Conservation (phyloP, 371 early-diverging fungal species). For the Saksenaea vasiformis region DNA sequence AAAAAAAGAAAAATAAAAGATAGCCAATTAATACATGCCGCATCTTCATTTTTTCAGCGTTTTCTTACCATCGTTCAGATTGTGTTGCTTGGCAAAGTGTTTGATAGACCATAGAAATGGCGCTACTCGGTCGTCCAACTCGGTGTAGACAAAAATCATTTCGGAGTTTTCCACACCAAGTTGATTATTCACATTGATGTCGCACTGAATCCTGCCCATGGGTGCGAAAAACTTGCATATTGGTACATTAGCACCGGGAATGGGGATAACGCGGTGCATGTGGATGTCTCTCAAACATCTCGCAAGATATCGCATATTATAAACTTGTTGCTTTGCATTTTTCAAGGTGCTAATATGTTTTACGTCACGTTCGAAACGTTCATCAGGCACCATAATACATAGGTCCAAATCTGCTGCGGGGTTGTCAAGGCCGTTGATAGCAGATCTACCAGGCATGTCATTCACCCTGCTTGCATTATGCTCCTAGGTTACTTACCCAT, state of each 20-base stretch:
- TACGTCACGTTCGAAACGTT: slow-evolving; percentile 7
- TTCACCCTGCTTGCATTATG: not conserved
- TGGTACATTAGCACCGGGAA: slow-evolving; percentile 52
- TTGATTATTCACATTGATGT: slow-evolving; percentile 57
- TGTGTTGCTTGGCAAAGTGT: slow-evolving; percentile 47
- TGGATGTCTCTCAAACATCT: slow-evolving; percentile 12
- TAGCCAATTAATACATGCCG: not conserved
- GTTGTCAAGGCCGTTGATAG: slow-evolving; percentile 25
- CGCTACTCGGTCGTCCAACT: slow-evolving; percentile 53
- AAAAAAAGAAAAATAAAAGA: not conserved
- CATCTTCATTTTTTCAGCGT: not conserved
- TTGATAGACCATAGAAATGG: slow-evolving; percentile 60
- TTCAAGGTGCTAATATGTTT: not conserved
- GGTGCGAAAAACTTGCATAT: slow-evolving; percentile 73
- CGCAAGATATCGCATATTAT: slow-evolving; percentile 28
- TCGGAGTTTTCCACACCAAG: slow-evolving; percentile 61
- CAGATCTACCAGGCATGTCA: slow-evolving; percentile 19
- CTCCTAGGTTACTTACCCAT: slow-evolving; percentile 24
- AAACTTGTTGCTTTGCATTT: slow-evolving; percentile 6
- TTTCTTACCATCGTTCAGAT: slow-evolving; percentile 49
- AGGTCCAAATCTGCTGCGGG: slow-evolving; percentile 33
- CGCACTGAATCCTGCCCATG: slow-evolving; percentile 40
- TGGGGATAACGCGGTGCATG: slow-evolving; percentile 25
- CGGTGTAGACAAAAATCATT: slow-evolving; percentile 54
- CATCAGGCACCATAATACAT: slow-evolving; percentile 34